phyloP scores from a whole-genome alignment of 2,329 filamentous ascomycete species.

The Dendryphion nanum region DNA sequence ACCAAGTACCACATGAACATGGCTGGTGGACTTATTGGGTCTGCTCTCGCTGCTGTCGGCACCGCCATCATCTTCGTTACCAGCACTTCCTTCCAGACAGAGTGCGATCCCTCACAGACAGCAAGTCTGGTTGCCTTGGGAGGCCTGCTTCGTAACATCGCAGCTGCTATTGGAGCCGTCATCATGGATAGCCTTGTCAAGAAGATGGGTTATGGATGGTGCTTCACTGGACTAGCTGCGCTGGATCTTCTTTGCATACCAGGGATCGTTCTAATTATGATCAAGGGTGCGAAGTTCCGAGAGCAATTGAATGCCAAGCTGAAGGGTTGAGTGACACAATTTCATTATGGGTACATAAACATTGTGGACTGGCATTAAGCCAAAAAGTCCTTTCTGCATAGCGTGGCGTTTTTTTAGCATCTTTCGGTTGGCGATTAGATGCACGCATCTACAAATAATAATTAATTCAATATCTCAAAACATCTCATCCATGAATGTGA shows the following conservation, averaged over 20 bases:
- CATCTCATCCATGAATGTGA: no score
- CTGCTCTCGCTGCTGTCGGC: constrained; percentile 34
- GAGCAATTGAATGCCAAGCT: constrained; percentile 1
- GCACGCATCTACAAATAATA: no score
- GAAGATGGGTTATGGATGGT: constrained; percentile 37
- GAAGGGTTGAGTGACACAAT: neutral
- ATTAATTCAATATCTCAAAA: no score
- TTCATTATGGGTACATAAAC: neutral
- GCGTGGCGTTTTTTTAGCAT: no score
- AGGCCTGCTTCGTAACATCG: constrained; percentile 37
- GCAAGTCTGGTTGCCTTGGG: constrained; percentile 39
- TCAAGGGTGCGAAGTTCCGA: constrained; percentile 1
- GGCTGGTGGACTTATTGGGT: constrained; percentile 26
- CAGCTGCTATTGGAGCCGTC: constrained; percentile 34
- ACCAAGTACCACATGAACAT: constrained; percentile 26
- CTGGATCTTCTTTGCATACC: constrained; percentile 15
- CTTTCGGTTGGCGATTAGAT: no score
- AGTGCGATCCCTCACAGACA: constrained; percentile 33
- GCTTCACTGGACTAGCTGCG: constrained; percentile 34
- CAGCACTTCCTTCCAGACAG: constrained; percentile 39
- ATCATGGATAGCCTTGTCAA: constrained; percentile 28
- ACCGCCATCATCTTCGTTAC: constrained; percentile 42
- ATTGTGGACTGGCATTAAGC: no score
- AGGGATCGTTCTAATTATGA: constrained; percentile 3
- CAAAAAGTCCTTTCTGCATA: no score